Percentiles rank a stretch among this genome's conserved stretches.
Conservation (phyloP, 768 basidiomycete genomes). For the Leucocoprinus sp. region DNA sequence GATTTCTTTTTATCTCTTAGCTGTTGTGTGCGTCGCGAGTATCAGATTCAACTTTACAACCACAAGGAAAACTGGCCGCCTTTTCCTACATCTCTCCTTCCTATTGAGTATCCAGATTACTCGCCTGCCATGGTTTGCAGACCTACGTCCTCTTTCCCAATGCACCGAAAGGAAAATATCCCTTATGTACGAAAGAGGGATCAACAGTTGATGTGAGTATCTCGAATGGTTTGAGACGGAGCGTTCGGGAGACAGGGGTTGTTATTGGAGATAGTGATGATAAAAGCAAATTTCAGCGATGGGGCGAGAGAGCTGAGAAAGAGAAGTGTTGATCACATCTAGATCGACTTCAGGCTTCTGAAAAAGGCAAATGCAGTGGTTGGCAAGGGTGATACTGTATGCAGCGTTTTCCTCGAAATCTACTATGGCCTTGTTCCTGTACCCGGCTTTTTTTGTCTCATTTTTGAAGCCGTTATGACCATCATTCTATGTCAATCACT, state of each 20-base stretch:
- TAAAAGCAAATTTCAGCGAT: constrained; percentile 10
- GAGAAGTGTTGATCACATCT: constrained; percentile 2
- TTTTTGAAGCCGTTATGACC: no score
- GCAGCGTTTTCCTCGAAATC: neutral
- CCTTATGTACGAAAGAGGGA: neutral
- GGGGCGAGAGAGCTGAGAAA: constrained; percentile 5
- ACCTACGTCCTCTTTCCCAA: constrained; percentile 46
- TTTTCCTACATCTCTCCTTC: constrained; percentile 40
- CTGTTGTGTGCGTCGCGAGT: constrained; percentile 56
- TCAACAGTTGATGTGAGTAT: neutral
- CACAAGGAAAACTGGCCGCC: constrained; percentile 32
- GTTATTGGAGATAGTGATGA: constrained; percentile 2
- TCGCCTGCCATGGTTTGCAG: no score
- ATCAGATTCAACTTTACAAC: constrained; percentile 58
- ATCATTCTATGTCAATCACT: neutral
- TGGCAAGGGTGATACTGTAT: neutral
- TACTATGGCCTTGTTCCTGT: no score
- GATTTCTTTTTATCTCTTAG: constrained; percentile 29
- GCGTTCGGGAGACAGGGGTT: constrained; percentile 5
- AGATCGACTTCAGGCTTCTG: constrained; percentile 11
- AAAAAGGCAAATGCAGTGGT: constrained; percentile 1
- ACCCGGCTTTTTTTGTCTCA: no score
- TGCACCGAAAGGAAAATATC: constrained; percentile 15
- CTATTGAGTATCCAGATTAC: no score
- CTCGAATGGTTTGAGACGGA: constrained; percentile 7